Base-by-base conservation (phyloP, 352 stramenopile species). In the Saprolegnia parasitica region DNA sequence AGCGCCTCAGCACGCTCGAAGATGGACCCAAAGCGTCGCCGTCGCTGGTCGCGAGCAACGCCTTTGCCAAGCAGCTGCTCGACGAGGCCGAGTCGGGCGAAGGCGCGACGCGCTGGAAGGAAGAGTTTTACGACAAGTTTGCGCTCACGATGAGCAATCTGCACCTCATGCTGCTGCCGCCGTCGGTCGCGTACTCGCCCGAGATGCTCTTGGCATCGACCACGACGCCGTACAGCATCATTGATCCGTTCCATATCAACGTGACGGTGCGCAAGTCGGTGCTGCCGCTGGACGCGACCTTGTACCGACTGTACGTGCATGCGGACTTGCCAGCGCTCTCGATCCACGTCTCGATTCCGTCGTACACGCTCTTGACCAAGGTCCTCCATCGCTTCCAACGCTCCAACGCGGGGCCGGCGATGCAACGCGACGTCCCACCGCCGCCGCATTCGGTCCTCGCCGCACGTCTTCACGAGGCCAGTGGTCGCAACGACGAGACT, bases 41-140 rank as follows among this genome's bases (percentile, higher is more conserved):
- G 73, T 78, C 46, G 20, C 18, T 67, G 13, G 18, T 42, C 21
- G 55, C 32, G n/a, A 89, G 81, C 56, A 91, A 83, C 40, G 90
- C 81, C 10, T 95, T 95, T 37, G 84, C 91, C 32, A 89, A 90
- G 68, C 87, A 96, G 47, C 56, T 96, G 13, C 93, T 90, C 52
- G 87, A 96, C 72, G 87, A 96, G 74, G 84, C 83, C 1, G 87
- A 96, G 56, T 83, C 78, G 72, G 87, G 86, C 24, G 84, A 96
- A 74, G 84, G 84, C 0, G 84, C 86, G 8, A 89, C 93, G 71
- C 87, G 84, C 21, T 96, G 87, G 87, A 96, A 96, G 58, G 87
- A 96, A 72, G 87, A 94, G 54, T 96, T 96, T 62, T 96, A 96
- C 68, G 87, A 96, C 76, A 96, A 94, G 73, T 96, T 96, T 71